Conservation (phyloP, 768 basidiomycete species). For the Mycena capillaripes region DNA sequence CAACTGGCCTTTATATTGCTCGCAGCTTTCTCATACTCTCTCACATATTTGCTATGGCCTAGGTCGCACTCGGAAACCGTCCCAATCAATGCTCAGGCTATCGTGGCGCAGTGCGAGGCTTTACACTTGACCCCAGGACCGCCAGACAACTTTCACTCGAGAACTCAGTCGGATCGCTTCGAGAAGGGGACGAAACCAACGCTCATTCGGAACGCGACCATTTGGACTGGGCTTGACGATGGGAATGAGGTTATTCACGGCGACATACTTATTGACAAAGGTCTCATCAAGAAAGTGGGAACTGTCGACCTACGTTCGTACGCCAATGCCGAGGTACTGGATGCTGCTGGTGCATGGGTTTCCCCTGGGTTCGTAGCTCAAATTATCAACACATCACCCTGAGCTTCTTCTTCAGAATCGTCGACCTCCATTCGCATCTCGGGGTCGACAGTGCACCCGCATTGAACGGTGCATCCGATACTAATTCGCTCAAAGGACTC, state of each 20-base stretch:
- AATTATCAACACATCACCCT: no score
- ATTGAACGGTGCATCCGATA: slow-evolving; percentile 60
- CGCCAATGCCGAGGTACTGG: slow-evolving; percentile 53
- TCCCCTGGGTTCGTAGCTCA: slow-evolving; percentile 62
- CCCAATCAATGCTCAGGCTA: slow-evolving; percentile 17
- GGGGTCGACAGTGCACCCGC: slow-evolving; percentile 58
- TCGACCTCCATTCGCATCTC: slow-evolving; percentile 73
- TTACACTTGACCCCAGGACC: slow-evolving; percentile 29
- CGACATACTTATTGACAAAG: slow-evolving; percentile 73
- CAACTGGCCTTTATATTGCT: slow-evolving; percentile 5
- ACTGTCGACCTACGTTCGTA: slow-evolving; percentile 39
- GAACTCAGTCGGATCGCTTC: slow-evolving; percentile 66
- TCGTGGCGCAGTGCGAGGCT: slow-evolving; percentile 21
- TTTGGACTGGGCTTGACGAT: slow-evolving; percentile 82
- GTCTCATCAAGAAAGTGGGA: slow-evolving; percentile 73
- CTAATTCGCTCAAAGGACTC: slow-evolving; percentile 67
- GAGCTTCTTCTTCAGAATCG: slow-evolving; percentile 54
- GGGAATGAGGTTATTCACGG: slow-evolving; percentile 72
- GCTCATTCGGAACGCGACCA: slow-evolving; percentile 75
- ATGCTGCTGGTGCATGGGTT: slow-evolving; percentile 79
- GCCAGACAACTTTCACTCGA: slow-evolving; percentile 53
- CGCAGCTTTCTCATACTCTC: slow-evolving; percentile 9
- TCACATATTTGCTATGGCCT: slow-evolving; percentile 42
- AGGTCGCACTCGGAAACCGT: neutral
- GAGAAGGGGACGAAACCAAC: slow-evolving; percentile 65